Evolutionary conservation across 345 rosid species (phyloP), one percentile per base, ranked within the genome.

Genomic region (Salix brachista): DNA sequence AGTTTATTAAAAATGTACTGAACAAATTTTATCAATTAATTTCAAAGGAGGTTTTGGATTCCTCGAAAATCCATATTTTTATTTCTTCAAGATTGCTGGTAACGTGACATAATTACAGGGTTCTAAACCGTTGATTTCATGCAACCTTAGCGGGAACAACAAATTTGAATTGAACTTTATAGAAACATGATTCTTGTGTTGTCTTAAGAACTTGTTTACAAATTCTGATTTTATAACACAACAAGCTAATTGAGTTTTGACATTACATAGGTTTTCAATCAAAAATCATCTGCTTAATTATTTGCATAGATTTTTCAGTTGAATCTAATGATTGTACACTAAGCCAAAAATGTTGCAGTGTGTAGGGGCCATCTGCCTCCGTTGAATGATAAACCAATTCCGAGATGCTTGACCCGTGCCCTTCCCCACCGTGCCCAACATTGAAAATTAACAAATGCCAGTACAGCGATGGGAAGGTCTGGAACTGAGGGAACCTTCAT

Each of bases 31-130:
- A 30, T n/a, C n/a, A n/a, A n/a, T n/a, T n/a, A 28, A 28, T 28
- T 30, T 30, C 30, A 30, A 30, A 2, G 32, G 32, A 30, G 32
- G 32, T 30, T 30, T 0, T 30, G 32, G 32, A 30, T 30, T 30
- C 32, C 32, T 30, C 32, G 32, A 30, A 30, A 30, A 30, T 30
- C 32, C 32, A 30, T 30, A 2, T n/a, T 28, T 30, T 30, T 2
- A 30, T 30, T 0, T 0, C 2, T 0, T 30, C 4, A 2, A 30
- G n/a, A 30, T 30, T 30, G 0, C 0, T 30, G 32, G 32, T 2
- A 2, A 30, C 32, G 32, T 30, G 0, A 30, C 32, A 30, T 28
- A n/a, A n/a, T 42, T 11, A 42, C 46, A 10, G 46, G 14, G 46
- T 3, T 42, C 46, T 2, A 41, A 41, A 2, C 46, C 46, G 10